Conservation (phyloP, 768 basidiomycete species). For the Strobilomyces confusus region DNA sequence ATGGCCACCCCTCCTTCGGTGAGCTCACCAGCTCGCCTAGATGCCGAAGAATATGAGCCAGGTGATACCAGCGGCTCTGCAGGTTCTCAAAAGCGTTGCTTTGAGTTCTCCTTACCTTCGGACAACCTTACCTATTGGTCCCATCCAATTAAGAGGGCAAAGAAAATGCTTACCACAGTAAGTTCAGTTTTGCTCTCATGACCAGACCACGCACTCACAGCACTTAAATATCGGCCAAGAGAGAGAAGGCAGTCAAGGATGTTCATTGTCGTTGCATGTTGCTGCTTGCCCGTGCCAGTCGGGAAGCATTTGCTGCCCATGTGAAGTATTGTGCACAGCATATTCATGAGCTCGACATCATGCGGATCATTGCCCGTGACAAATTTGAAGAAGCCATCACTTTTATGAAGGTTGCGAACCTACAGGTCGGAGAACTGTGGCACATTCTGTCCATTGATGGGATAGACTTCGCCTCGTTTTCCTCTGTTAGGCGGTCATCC, state of each 20-base stretch:
- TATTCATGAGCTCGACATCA: neutral
- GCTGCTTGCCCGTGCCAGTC: constrained; percentile 1
- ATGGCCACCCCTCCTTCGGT: too few species aligned
- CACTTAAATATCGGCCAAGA: neutral
- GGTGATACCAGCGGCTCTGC: too few species aligned
- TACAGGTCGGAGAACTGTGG: neutral
- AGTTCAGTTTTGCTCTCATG: neutral
- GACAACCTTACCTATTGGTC: neutral
- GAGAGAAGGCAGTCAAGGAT: neutral
- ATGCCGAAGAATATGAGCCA: too few species aligned
- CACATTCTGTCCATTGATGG: too few species aligned
- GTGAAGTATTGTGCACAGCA: neutral
- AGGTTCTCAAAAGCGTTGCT: neutral
- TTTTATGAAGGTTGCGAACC: neutral
- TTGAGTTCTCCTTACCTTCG: neutral
- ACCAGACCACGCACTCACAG: neutral
- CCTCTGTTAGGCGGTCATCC: too few species aligned
- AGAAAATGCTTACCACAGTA: neutral
- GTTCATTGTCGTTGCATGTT: neutral
- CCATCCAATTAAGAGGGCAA: neutral
- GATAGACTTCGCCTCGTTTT: too few species aligned
- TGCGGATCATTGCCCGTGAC: neutral
- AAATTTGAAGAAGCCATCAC: neutral
- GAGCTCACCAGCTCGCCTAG: too few species aligned
- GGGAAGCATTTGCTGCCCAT: neutral